phyloP scores from a whole-genome alignment of 352 stramenopile species.

The Pythium rishiriense region DNA sequence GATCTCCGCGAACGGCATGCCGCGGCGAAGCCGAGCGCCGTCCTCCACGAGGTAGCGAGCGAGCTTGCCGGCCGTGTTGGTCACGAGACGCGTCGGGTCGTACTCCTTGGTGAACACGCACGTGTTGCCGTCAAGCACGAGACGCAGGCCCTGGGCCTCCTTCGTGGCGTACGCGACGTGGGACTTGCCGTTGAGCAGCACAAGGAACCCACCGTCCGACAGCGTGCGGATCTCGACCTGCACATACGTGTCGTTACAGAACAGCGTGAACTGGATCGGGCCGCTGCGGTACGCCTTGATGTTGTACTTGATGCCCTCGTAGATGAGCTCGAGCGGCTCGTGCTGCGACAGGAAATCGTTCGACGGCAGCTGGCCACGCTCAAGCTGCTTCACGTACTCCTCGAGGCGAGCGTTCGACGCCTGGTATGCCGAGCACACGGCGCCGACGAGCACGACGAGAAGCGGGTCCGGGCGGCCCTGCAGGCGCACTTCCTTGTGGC shows the following conservation, averaged over 20 bases:
- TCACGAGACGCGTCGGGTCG: constrained; percentile 97
- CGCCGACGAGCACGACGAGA: constrained; percentile 88
- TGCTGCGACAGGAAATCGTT: constrained; percentile 82
- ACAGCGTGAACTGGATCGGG: constrained; percentile 91
- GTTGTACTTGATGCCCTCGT: constrained; percentile 99
- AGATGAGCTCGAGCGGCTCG: constrained; percentile 96
- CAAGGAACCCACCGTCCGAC: constrained; percentile 98
- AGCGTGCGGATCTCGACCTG: constrained; percentile 95
- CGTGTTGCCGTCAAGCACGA: constrained; percentile 95
- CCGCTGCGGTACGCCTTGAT: constrained; percentile 91
- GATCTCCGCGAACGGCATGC: constrained; percentile 88
- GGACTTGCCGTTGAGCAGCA: constrained; percentile 95
- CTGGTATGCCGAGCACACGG: constrained; percentile 84
- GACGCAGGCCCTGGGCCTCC: constrained; percentile 85
- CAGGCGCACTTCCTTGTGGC: constrained; percentile 89
- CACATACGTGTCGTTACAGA: constrained; percentile 86
- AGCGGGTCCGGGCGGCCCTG: constrained; percentile 83
- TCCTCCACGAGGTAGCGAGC: constrained; percentile 99
- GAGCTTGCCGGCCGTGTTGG: constrained; percentile 98
- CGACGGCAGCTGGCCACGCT: constrained; percentile 92
- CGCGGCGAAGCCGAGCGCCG: constrained; percentile 86
- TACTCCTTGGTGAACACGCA: constrained; percentile 99
- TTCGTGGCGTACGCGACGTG: constrained; percentile 97
- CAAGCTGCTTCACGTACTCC: constrained; percentile 83
- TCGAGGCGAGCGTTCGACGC: constrained; percentile 67